Conservation (phyloP, 352 stramenopile genomes). For the Pythium brachiatum region DNA sequence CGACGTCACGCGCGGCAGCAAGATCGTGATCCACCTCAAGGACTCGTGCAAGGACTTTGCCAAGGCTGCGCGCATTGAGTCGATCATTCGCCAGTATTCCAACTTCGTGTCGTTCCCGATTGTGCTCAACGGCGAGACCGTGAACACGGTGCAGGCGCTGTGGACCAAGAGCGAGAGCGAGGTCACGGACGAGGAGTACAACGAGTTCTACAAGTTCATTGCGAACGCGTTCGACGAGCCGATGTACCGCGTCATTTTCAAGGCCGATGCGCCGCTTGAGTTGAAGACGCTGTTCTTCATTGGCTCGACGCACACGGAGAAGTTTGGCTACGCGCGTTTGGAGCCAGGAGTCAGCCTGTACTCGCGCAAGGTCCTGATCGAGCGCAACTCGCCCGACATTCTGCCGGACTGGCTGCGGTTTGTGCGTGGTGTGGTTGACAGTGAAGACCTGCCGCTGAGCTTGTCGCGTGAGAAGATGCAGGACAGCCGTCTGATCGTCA, state of each 20-base stretch:
- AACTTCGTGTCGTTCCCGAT: slow-evolving; percentile 99
- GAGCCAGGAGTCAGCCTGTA: slow-evolving; percentile 98
- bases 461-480: slow-evolving; percentile 99
- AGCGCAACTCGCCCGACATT: slow-evolving; percentile 96
- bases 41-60: slow-evolving; percentile 95
- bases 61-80: slow-evolving; percentile 90
- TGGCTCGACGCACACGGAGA: slow-evolving; percentile 95
- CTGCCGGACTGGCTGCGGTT: slow-evolving; percentile 98
- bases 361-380: slow-evolving; percentile 99
- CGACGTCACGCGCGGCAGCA: slow-evolving; percentile 89
- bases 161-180: slow-evolving; percentile 96
- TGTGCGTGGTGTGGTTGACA: slow-evolving; percentile 92
- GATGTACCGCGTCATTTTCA: slow-evolving; percentile 95
- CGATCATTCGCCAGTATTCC: slow-evolving; percentile 98
- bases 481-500: slow-evolving; percentile 95
- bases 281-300: slow-evolving; percentile 98
- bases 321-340: slow-evolving; percentile 94
- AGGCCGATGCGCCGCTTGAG: slow-evolving; percentile 97
- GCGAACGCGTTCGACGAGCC: slow-evolving; percentile 95
- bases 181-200: slow-evolving; percentile 96
- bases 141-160: slow-evolving; percentile 98
- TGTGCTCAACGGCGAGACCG: slow-evolving; percentile 93
- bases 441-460: slow-evolving; percentile 98
- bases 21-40: slow-evolving; percentile 98
- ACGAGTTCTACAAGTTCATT: slow-evolving; percentile 97